A percentile compares a stretch with the other conserved stretches of the same genome.
Conservation (phyloP, 345 rosid genomes). For the Acer negundo region DNA sequence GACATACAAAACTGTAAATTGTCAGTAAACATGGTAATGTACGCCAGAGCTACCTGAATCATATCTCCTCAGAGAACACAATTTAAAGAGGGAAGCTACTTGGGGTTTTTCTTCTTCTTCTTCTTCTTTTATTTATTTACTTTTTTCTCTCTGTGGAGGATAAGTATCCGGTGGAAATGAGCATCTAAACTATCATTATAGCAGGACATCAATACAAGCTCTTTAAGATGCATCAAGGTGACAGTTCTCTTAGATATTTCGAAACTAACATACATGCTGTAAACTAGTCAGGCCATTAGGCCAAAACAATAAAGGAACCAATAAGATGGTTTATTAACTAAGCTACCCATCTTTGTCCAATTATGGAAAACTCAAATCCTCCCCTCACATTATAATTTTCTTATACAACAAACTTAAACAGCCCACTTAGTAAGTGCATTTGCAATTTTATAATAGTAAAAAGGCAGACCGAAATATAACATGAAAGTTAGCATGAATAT, state of each 20-base stretch:
- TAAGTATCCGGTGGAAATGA: not conserved
- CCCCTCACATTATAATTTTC: not conserved
- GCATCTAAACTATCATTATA: not conserved
- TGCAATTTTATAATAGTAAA: not conserved
- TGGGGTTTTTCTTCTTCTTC: not conserved
- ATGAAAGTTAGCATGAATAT: conserved; percentile 8
- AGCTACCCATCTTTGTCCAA: not conserved
- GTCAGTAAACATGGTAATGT: not conserved
- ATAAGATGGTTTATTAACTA: not conserved
- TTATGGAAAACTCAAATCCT: not conserved
- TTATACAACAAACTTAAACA: not conserved
- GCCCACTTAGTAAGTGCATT: not conserved
- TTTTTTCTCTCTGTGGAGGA: not conserved
- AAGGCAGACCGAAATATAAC: not conserved
- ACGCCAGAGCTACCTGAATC: not conserved
- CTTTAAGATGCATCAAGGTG: not conserved
- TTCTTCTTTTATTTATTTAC: too few species aligned
- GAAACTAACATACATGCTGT: not conserved
- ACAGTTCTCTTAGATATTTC: not conserved
- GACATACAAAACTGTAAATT: not conserved
- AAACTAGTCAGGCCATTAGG: not conserved
- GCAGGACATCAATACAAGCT: not conserved
- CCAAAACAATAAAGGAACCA: not conserved
- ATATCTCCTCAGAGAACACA: not conserved
- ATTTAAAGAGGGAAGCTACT: not conserved